A percentile compares a stretch with the other conserved stretches of the same genome.
phyloP scores from a whole-genome alignment of 176 grass and related monocot genomes.

The Eragrostis nindensis region DNA sequence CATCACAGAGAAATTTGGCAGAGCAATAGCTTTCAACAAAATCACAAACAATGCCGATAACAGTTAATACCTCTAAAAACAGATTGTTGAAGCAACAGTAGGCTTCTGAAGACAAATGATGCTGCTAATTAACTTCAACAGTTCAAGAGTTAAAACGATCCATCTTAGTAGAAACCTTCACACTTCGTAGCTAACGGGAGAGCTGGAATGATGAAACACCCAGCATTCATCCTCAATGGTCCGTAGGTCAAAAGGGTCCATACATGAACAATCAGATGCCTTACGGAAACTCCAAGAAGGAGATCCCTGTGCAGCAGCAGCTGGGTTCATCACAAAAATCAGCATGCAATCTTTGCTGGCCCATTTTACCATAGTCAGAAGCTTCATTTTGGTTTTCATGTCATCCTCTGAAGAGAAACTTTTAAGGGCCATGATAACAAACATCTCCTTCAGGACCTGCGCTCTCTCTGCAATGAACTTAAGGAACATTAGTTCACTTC shows the following conservation, averaged over 20 bases:
- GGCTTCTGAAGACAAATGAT: background rate
- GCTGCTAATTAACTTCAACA: background rate
- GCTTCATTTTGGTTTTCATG: background rate
- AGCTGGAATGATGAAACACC: background rate
- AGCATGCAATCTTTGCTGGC: background rate
- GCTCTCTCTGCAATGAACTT: background rate
- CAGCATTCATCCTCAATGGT: background rate
- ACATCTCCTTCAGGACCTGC: conserved; percentile 1
- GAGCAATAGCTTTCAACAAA: background rate
- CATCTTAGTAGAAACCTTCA: background rate
- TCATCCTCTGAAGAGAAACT: background rate
- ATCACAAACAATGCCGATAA: conserved; percentile 15
- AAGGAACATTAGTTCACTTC: background rate
- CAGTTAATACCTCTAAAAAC: background rate
- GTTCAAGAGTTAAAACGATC: background rate
- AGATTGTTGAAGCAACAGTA: background rate
- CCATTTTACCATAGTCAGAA: background rate
- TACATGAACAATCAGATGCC: background rate
- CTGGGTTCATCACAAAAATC: background rate
- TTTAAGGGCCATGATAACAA: background rate
- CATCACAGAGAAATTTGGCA: too few species aligned
- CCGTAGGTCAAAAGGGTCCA: background rate
- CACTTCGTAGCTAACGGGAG: background rate
- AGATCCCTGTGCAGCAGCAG: background rate
- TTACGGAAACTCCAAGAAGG: background rate